Base-by-base conservation (phyloP, 164 flowering plant genomes). In the Piper betle region DNA sequence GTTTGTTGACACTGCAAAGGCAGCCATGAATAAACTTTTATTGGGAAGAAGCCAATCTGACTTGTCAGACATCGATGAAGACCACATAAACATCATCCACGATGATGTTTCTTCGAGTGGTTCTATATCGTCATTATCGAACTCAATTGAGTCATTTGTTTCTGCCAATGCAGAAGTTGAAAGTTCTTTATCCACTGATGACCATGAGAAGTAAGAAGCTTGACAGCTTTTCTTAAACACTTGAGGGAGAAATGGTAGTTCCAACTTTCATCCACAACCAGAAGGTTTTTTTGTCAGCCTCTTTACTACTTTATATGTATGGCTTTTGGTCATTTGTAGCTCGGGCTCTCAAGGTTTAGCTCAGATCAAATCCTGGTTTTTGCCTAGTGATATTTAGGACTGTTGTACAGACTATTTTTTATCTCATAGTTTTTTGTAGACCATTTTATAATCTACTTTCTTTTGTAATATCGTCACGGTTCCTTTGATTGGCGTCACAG, bases 131-230 rank as follows among this genome's bases (percentile, higher is more conserved):
- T 85, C 87, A 61, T 80, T 82, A 6, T 90, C 97, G 40, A 52
- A 80, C 25, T 84, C 86, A 4, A 71, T 62, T 4, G 92, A 85
- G 42, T 88, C 99, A 2, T 93, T 93, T 80, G 94, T 82, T 63
- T 93, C 99, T 52, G 99, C 99, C 43, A 74, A 73, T 64, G 87
- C 76, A 84, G 96, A 87, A 60, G 71, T 73, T 12, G 97, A 84
- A 25, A 86, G 85, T 71, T 94, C 98, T 3, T 55, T 60, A 10
- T 58, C 59, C 50, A 79, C 76, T 39, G 76, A 86, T 1, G 91
- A 91, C 68, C 74, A 54, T 54, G 57, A n/a, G n/a, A 3, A 58
- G 39, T 25, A 39, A 38, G n/a, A 18, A 2, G 46, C 11, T 2
- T 5, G 25, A 54, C 9, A 20, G 2, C 17, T 54, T 4, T 16